Conservation (phyloP, 1,284 basidiomycete genomes). For the Apiotrichum sp. region DNA sequence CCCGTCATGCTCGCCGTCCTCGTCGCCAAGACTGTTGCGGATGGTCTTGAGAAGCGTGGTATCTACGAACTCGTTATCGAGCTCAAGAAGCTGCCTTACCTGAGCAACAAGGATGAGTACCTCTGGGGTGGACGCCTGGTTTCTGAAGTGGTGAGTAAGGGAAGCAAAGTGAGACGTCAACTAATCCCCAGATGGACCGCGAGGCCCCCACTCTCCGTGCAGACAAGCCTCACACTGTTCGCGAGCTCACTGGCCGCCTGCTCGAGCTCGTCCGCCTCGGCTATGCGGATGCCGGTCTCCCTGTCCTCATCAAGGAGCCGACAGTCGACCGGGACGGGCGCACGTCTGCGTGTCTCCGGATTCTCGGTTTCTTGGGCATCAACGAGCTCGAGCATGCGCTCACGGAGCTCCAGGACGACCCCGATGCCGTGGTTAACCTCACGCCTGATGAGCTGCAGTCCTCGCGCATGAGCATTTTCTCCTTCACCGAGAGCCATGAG, state of each 20-base stretch:
- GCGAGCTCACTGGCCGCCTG: slow-evolving; percentile 38
- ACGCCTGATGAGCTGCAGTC: slow-evolving; percentile 43
- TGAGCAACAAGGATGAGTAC: slow-evolving; percentile 83
- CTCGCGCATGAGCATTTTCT: slow-evolving; percentile 33
- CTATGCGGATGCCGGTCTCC: slow-evolving; percentile 73
- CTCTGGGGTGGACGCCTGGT: slow-evolving; percentile 73
- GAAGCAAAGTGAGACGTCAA: neutral
- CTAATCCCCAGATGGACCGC: slow-evolving; percentile 50
- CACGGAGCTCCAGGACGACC: slow-evolving; percentile 66
- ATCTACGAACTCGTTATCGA: slow-evolving; percentile 96
- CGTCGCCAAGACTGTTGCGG: slow-evolving; percentile 87
- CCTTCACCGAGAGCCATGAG: slow-evolving; percentile 37
- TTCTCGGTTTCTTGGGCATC: slow-evolving; percentile 88
- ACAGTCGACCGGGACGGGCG: slow-evolving; percentile 42
- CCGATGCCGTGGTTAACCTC: slow-evolving; percentile 62
- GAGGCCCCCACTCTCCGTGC: slow-evolving; percentile 36
- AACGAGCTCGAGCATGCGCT: slow-evolving; percentile 85
- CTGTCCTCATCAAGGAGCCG: slow-evolving; percentile 58
- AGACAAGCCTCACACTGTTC: slow-evolving; percentile 40
- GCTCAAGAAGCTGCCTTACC: slow-evolving; percentile 75
- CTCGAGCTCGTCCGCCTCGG: slow-evolving; percentile 38
- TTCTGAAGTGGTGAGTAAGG: slow-evolving; percentile 62
- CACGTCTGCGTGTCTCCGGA: slow-evolving; percentile 47
- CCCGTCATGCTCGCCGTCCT: slow-evolving; percentile 84
- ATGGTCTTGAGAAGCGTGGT: slow-evolving; percentile 85